Base-by-base conservation (phyloP, 2,329 filamentous ascomycete species). In the Xylariaceae sp. region DNA sequence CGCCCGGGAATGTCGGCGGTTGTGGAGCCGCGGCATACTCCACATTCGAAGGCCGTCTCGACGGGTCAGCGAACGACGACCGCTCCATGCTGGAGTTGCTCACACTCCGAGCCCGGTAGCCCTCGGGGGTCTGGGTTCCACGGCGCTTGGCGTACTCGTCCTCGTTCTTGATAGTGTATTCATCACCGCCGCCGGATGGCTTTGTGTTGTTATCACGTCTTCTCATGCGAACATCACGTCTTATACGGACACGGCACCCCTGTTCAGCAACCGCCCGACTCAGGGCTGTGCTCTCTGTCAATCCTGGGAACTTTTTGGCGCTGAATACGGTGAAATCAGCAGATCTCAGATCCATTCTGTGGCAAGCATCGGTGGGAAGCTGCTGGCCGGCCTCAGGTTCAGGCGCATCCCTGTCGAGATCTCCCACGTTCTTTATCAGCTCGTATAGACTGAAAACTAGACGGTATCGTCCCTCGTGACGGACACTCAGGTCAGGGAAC, bases 301-400 rank as follows among this genome's bases (percentile, higher is more conserved):
- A 79, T 15, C 93, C 94, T 13, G 94, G 94, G 77, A 99, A 99
- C 78, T 97, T 97, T 86, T 97, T 99, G 55, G 94, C 94, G 68
- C 92, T 97, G 78, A 83, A 97, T 48, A 97, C 94, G 53, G 85
- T 87, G 74, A 99, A 97, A 0, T 90, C 86, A 10, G 82, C 77
- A 0, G 94, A 96, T 78, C 93, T 92, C 69, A 97, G 89, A 74
- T 96, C 91, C 76, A 97, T 84, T 56, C 92, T 84, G 77, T 91
- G 93, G 70, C 92, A 88, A 64, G 96, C 89, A 60, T 88, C 75
- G 62, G 72, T 66, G 51, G 67, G 67, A 54, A 62, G 58, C 17
- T 58, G 59, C 3, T 13, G 39, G 44, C 45, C 35, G 17, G 59
- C 75, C 67, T 66, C 60, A 53, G 65, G 74, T 65, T 61, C 58